Evolutionary conservation across 2,329 filamentous ascomycete species (phyloP), one percentile per base, ranked within the genome.

Genomic region (Beauveria scarabaeidicola): DNA sequence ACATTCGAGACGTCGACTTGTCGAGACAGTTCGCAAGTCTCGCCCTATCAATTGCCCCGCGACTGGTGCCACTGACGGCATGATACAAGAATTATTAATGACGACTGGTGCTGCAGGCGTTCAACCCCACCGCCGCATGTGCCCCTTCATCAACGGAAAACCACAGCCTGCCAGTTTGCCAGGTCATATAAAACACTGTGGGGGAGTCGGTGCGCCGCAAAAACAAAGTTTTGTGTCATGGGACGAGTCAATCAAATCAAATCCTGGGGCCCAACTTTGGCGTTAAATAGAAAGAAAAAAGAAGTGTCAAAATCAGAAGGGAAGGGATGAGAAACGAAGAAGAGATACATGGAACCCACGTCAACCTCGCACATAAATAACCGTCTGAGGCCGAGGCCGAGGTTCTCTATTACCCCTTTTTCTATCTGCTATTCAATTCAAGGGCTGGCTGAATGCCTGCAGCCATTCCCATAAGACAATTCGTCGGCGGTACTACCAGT

Each of bases 151-250:
- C 23, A 32, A n/a, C 2, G 27, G 13, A 40, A 52, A 19, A 15
- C 25, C 27, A 36, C 29, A 51, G 55, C 47, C 55, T 36, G 32
- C 32, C 32, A 13, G 32, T 52, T 47, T 17, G 40, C 46, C 55
- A 52, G 17, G 55, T 44, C 27, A 58, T 58, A 32, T 58, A 32
- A 44, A 52, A 52, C 55, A 44, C 11, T 52, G 55, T 58, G 55
- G 55, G 48, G 55, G 47, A 58, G 46, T 58, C 55, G 55, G 23
- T 58, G 55, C 55, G 47, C 47, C 40, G 36, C 47, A 46, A 52
- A 58, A 58, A 52, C 44, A 41, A 52, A 58, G 47, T 51, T 58
- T 51, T 47, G 27, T 36, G 17, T 32, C 38, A 58, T 58, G 55
- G 38, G 46, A 51, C 36, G 55, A 58, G 46, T 57, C 54, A 58